Percentiles rank a stretch among this genome's conserved stretches.
These are phyloP conservation scores for Periglandula ipomoeae DNA, from an alignment of 2,329 filamentous ascomycete species.

Conservation along the genomic window DNA sequence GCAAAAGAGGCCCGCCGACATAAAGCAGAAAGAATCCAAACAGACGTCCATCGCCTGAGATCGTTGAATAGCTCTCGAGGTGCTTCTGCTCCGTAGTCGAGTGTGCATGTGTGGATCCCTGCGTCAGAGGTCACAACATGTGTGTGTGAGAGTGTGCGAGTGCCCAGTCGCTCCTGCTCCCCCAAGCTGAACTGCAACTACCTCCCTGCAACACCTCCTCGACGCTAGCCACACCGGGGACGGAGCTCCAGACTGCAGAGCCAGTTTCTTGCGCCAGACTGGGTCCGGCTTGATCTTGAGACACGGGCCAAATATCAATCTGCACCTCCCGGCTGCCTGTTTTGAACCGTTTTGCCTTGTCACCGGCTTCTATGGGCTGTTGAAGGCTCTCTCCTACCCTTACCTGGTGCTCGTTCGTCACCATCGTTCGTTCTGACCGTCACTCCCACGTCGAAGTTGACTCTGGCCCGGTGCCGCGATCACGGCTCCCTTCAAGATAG, in stretches of 20 bases:
- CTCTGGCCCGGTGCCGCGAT: not conserved
- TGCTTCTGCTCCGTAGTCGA: too few species aligned
- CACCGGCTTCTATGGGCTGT: not conserved
- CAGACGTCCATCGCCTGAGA: too few species aligned
- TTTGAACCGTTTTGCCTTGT: not conserved
- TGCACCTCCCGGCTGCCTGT: not conserved
- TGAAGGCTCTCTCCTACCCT: conserved; percentile 2
- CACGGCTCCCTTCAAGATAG: not conserved
- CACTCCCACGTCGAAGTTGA: not conserved
- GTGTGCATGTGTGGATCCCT: too few species aligned
- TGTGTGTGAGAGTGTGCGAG: too few species aligned
- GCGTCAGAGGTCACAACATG: too few species aligned
- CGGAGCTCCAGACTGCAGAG: not conserved
- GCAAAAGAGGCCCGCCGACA: too few species aligned
- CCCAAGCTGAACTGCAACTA: not conserved
- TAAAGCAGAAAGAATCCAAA: too few species aligned
- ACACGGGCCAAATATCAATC: not conserved
- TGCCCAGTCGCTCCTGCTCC: too few species aligned
- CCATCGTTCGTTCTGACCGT: not conserved
- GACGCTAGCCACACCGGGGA: not conserved
- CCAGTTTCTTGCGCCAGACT: not conserved
- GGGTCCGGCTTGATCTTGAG: not conserved
- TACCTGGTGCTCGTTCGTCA: too few species aligned
- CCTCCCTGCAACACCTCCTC: not conserved
- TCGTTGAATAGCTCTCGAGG: too few species aligned